A percentile compares a stretch with the other conserved stretches of the same genome.
phyloP scores from a whole-genome alignment of 495 filamentous ascomycete species.

The Cercophora sp. region DNA sequence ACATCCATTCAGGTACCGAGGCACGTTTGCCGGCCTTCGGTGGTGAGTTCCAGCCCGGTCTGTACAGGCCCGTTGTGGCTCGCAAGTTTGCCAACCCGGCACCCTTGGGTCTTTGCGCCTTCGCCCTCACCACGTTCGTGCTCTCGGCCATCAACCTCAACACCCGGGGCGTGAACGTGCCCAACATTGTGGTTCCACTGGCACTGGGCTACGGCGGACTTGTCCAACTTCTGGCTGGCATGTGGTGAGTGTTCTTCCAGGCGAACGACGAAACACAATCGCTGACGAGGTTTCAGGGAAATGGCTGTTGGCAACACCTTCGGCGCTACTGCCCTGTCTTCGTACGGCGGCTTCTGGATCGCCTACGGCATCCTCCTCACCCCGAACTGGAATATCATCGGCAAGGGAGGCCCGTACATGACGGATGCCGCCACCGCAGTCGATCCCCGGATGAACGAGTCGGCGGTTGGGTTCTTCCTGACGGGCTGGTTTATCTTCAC shows the following conservation, averaged over 20 bases:
- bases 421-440: constrained; percentile 25
- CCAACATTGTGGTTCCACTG: constrained; percentile 66
- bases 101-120: constrained; percentile 80
- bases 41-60: constrained; percentile 94
- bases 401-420: constrained; percentile 52
- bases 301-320: constrained; percentile 98
- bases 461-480: constrained; percentile 81
- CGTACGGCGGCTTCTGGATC: constrained; percentile 98
- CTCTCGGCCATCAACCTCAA: constrained; percentile 80
- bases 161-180: constrained; percentile 53
- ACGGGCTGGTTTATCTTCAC: constrained; percentile 99
- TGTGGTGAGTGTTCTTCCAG: constrained; percentile 72
- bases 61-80: constrained; percentile 68
- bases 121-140: constrained; percentile 94
- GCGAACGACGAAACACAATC: neutral
- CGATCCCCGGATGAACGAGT: constrained; percentile 38
- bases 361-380: constrained; percentile 86
- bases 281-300: constrained; percentile 75
- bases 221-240: constrained; percentile 88
- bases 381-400: constrained; percentile 54
- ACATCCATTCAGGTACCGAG: constrained; percentile 60
- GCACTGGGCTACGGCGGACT: constrained; percentile 84
- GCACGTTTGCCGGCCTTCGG: constrained; percentile 75
- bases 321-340: constrained; percentile 92
- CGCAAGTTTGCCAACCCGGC: constrained; percentile 88